Conservation (phyloP, 345 rosid genomes). For the Eucalyptus cloeziana region DNA sequence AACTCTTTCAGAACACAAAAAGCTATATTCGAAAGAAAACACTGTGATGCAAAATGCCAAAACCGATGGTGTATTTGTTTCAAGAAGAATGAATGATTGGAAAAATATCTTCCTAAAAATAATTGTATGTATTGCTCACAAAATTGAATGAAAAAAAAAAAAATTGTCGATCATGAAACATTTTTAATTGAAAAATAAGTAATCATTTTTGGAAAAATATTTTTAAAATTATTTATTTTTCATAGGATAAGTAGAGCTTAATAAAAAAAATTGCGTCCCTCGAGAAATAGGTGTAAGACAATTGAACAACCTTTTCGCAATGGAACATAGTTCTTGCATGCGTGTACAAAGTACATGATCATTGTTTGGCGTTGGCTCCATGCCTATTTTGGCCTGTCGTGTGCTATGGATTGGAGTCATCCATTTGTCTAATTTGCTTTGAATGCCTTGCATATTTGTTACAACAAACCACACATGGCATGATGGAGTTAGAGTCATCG, state of each 20-base stretch:
- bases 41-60: too few relatives aligned
- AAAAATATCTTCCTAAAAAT: too few relatives aligned
- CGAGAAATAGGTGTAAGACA: not conserved
- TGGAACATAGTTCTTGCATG: not conserved
- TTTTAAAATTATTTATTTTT: too few relatives aligned
- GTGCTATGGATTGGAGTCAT: not conserved
- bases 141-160: too few relatives aligned
- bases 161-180: not conserved
- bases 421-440: not conserved
- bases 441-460: not conserved
- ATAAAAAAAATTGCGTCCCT: not conserved
- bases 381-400: not conserved
- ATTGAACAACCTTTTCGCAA: not conserved
- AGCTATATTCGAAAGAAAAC: too few relatives aligned
- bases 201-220: too few relatives aligned
- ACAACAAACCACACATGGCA: not conserved
- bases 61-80: rapidly evolving
- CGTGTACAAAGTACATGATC: not conserved
- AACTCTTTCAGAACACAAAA: too few relatives aligned
- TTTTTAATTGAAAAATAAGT: rapidly evolving
- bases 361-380: not conserved
- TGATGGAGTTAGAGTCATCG: not conserved
- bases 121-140: too few relatives aligned
- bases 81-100: too few relatives aligned
- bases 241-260: rapidly evolving